Base-by-base conservation (phyloP, 257 asterid species). In the Solanum pinnatisectum region DNA sequence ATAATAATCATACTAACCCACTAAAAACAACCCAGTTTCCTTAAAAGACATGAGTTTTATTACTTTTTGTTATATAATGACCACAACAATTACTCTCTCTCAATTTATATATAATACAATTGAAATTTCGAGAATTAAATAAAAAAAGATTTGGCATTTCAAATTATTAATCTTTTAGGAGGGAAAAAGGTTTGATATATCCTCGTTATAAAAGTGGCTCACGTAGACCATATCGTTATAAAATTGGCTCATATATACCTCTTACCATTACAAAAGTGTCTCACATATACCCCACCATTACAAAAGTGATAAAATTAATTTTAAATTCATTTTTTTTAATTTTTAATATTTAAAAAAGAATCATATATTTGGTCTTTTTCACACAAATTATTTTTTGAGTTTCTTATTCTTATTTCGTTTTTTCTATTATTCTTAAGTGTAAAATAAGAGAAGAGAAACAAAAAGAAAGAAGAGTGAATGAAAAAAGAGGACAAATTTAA, bases 1-100 rank as follows among this genome's bases (percentile, higher is more conserved):
- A 59, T 60, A 84, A 84, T 86, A 89, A 94, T 94, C 81, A 92
- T 89, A 87, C 90, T 86, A 71, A 83, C 88, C 90, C 65, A 76
- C 92, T 89, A 82, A 35, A 83, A 90, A 87, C 81, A 67, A 68
- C 60, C 60, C 89, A 88, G 74, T 25, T 83, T 88, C 90, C 93
- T 92, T 85, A 90, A 93, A 93, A 94, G 93, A 84, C 88, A 91
- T 89, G 88, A 89, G 2, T 89, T 89, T 85, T 83, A 46, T 89
- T 87, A 74, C 30, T 84, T 89, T 88, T 88, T 76, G 72, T 89
- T 89, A 60, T 63, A 78, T 89, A 87, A 91, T 84, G 88, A 87
- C 91, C 82, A 90, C 86, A 39, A 32, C 16, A 35, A 73, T 10
- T 73, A 18, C 3, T 13, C 22, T 68, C 22, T 68, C 37, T 70